Conservation (phyloP, 192 early-diverging fungal species). For the Backusella mclennaniae region DNA sequence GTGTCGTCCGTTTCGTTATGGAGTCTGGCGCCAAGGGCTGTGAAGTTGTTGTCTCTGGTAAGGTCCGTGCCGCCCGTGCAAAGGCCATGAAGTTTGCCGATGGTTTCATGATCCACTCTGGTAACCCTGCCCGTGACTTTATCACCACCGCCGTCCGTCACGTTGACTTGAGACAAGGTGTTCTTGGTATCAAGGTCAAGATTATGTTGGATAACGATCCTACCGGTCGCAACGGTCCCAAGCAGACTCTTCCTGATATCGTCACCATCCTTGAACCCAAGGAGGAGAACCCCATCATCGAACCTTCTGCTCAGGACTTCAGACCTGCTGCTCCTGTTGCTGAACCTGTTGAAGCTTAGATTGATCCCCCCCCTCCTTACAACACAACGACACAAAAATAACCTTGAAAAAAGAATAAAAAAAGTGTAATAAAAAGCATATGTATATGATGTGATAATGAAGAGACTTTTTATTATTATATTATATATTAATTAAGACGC, state of each 20-base stretch:
- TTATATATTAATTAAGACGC: not conserved
- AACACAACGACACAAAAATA: not conserved
- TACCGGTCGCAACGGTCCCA: constrained; percentile 90
- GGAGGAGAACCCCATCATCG: constrained; percentile 73
- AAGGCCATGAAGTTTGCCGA: constrained; percentile 99
- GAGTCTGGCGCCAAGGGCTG: constrained; percentile 99
- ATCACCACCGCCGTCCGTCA: constrained; percentile 96
- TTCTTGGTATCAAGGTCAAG: constrained; percentile 99
- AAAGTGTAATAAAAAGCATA: constrained; percentile 5
- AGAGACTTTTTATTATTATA: not conserved
- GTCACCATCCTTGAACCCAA: constrained; percentile 95
- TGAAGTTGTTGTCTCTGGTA: constrained; percentile 98
- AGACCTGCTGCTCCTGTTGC: constrained; percentile 31
- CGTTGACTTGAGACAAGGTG: constrained; percentile 98
- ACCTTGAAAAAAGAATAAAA: constrained; percentile 4
- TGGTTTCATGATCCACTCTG: constrained; percentile 99
- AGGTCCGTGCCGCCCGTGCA: constrained; percentile 99
- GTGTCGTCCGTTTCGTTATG: constrained; percentile 98
- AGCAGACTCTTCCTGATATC: constrained; percentile 92
- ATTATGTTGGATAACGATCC: constrained; percentile 97
- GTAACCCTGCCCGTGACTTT: constrained; percentile 94
- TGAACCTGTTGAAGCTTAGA: constrained; percentile 18
- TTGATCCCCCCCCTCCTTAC: not conserved
- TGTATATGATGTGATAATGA: not conserved
- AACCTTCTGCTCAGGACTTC: constrained; percentile 65